A percentile compares a stretch with the other conserved stretches of the same genome.
phyloP scores from a whole-genome alignment of 208 protist genomes.

The Giardia muris region DNA sequence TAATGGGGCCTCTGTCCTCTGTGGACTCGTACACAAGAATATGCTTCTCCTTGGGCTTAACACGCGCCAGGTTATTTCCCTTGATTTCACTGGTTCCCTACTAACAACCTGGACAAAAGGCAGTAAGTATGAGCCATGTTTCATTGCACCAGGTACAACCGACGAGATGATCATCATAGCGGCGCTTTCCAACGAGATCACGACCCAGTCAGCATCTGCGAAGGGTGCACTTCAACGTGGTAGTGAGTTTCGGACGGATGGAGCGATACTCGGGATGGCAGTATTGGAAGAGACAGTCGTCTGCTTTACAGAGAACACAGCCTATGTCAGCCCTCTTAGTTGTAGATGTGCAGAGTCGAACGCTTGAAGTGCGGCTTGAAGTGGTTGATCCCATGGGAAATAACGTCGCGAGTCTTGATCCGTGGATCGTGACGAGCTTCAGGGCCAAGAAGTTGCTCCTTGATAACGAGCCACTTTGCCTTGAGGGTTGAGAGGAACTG shows the following conservation, averaged over 20 bases:
- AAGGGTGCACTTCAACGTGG: not conserved
- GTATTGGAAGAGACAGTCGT: not conserved
- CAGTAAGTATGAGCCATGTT: not conserved
- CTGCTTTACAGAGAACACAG: not conserved
- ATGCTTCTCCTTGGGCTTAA: not conserved
- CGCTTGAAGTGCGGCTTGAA: not conserved
- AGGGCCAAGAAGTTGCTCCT: not conserved
- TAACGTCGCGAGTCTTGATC: not conserved
- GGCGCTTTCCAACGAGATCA: not conserved
- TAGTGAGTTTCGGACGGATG: not conserved
- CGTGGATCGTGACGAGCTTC: not conserved
- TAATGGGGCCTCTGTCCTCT: not conserved
- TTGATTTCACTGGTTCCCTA: not conserved
- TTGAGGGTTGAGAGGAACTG: not conserved
- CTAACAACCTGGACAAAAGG: not conserved
- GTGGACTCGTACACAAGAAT: not conserved
- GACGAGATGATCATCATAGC: not conserved
- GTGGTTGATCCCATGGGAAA: not conserved
- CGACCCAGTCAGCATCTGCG: not conserved
- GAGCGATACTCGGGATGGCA: not conserved
- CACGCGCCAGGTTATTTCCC: not conserved
- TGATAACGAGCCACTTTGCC: not conserved
- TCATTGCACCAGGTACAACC: not conserved
- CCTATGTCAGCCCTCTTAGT: not conserved
- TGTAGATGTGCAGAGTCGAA: not conserved